Evolutionary conservation across 139 green algal species (phyloP).

Genomic region (Chlamydomonas urium): DNA sequence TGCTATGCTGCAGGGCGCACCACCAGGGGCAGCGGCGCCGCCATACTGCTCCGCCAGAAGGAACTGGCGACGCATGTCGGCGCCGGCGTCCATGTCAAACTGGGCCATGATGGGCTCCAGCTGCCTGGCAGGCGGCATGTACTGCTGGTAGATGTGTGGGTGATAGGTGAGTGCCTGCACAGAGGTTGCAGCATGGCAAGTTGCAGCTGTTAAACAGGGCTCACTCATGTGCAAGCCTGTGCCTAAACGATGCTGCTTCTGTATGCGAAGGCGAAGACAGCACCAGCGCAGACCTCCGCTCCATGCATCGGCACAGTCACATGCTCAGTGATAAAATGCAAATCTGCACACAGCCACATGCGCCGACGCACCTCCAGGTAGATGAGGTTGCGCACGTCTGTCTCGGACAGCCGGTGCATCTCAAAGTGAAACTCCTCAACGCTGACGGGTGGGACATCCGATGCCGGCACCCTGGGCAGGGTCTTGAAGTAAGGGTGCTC

Average conservation of each 20-base stretch:
- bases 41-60: slow-evolving; percentile 2
- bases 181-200: background rate
- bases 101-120: background rate
- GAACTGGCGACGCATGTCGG: slow-evolving; percentile 7
- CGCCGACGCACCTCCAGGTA: slow-evolving; percentile 31
- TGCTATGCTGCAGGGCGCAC: too few species aligned
- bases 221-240: background rate
- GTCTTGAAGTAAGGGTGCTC: slow-evolving; percentile 71
- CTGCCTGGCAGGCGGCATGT: background rate
- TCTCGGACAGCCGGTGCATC: slow-evolving; percentile 16
- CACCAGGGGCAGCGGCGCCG: background rate
- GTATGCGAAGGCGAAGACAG: background rate
- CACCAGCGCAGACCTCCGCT: background rate
- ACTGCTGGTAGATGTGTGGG: background rate
- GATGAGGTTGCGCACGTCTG: slow-evolving; percentile 30
- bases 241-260: background rate
- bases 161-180: slow-evolving; percentile 7
- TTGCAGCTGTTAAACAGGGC: too few species aligned
- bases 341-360: too few species aligned
- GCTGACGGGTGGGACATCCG: background rate
- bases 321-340: slow-evolving; percentile 22
- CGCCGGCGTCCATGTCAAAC: slow-evolving; percentile 1
- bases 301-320: slow-evolving; percentile 3
- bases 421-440: slow-evolving; percentile 33
- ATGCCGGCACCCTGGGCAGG: background rate